These are phyloP conservation scores for Guillardia theta DNA, from an alignment of 78 protist genomes.

Conservation along the genomic window DNA sequence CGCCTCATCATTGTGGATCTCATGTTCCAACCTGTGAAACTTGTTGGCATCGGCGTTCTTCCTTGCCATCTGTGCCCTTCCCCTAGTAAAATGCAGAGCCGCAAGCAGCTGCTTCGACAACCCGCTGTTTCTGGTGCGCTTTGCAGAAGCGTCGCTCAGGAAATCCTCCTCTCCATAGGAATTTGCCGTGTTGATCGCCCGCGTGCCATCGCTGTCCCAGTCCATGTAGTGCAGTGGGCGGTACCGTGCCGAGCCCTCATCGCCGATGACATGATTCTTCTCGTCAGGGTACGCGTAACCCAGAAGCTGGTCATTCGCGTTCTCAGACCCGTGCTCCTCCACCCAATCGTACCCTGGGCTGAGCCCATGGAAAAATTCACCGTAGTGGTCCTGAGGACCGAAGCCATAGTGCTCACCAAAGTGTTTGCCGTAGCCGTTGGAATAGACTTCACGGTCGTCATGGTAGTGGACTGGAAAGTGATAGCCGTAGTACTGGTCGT, in stretches of 20 bases:
- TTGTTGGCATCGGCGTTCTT: too few relatives aligned
- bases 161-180: not conserved
- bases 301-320: too few relatives aligned
- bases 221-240: conserved; percentile 5
- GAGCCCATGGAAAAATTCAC: not conserved
- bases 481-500: not conserved
- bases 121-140: too few relatives aligned
- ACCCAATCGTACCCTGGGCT: not conserved
- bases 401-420: not conserved
- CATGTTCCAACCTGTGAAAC: too few relatives aligned
- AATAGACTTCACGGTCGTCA: not conserved
- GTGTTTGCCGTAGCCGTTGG: not conserved
- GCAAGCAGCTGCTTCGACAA: too few relatives aligned
- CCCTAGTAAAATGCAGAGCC: too few relatives aligned
- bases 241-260: not conserved
- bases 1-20: too few relatives aligned
- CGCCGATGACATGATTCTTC: not conserved
- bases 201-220: not conserved
- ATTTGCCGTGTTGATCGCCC: not conserved
- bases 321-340: not conserved
- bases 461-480: not conserved
- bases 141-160: too few relatives aligned
- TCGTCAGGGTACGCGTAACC: not conserved
- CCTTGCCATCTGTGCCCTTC: too few relatives aligned
- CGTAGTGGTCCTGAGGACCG: not conserved